A percentile compares a stretch with the other conserved stretches of the same genome.
These are phyloP conservation scores for Tolypocladium cylindrosporum DNA, from an alignment of 2,329 filamentous ascomycete species.

Conservation along the genomic window DNA sequence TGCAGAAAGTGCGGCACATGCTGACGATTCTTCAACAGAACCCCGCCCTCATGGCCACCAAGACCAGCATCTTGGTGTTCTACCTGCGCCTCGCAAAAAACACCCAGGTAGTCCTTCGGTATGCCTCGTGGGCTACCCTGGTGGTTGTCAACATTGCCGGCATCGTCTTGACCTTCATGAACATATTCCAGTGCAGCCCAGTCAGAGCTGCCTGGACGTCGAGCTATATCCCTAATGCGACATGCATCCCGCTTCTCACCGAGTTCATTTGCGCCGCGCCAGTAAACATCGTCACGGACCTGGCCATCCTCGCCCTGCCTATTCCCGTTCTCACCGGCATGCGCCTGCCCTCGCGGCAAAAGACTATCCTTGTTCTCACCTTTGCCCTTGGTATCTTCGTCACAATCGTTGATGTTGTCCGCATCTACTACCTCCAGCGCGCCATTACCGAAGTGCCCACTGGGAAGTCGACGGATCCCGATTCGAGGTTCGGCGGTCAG, in stretches of 20 bases:
- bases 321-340: conserved; percentile 83
- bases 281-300: conserved; percentile 83
- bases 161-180: conserved; percentile 70
- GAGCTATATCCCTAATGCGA: conserved; percentile 18
- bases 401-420: conserved; percentile 75
- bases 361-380: conserved; percentile 75
- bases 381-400: conserved; percentile 85
- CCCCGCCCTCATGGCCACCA: conserved; percentile 80
- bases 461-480: conserved; percentile 22
- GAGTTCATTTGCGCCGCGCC: conserved; percentile 69
- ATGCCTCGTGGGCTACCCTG: conserved; percentile 73
- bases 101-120: conserved; percentile 63
- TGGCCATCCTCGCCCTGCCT: conserved; percentile 78
- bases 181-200: conserved; percentile 78
- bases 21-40: conserved; percentile 42
- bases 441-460: conserved; percentile 42
- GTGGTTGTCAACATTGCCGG: conserved; percentile 71
- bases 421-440: conserved; percentile 81
- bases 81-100: conserved; percentile 77
- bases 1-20: too few species aligned
- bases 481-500: conserved; percentile 39
- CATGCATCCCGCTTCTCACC: conserved; percentile 48
- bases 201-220: conserved; percentile 57
- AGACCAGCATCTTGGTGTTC: conserved; percentile 87
- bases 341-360: conserved; percentile 75